These are phyloP conservation scores for Pisolithus tinctorius DNA, from an alignment of 768 basidiomycete species.

Conservation along the genomic window DNA sequence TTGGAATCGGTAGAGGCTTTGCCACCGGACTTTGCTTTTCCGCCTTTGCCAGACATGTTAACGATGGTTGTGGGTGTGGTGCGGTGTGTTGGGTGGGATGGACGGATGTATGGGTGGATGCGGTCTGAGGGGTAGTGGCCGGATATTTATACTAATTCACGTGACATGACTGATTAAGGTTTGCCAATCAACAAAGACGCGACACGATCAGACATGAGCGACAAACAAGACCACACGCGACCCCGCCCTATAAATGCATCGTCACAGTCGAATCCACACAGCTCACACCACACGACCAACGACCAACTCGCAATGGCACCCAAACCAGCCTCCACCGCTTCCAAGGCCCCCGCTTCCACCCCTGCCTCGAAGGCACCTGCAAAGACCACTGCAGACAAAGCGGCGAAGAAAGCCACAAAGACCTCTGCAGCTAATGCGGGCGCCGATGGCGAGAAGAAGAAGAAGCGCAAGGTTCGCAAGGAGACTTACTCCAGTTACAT, in stretches of 20 bases:
- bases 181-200: constrained; percentile 32
- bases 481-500: constrained; percentile 95
- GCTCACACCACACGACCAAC: constrained; percentile 3
- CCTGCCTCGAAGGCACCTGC: constrained; percentile 37
- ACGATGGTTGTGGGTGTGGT: constrained; percentile 1
- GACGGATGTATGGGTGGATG: constrained; percentile 12
- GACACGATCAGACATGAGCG: constrained; percentile 22
- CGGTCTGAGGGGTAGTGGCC: neutral
- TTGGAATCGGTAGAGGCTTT: constrained; percentile 41
- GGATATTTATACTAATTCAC: constrained; percentile 24
- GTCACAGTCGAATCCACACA: constrained; percentile 2
- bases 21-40: constrained; percentile 66
- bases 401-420: constrained; percentile 53
- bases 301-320: constrained; percentile 43
- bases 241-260: constrained; percentile 15
- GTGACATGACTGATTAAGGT: constrained; percentile 25
- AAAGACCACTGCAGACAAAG: constrained; percentile 33
- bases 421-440: constrained; percentile 44
- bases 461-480: constrained; percentile 81
- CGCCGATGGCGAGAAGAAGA: constrained; percentile 77
- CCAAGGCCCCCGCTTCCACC: constrained; percentile 50
- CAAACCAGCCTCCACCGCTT: constrained; percentile 79
- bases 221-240: constrained; percentile 36
- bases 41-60: constrained; percentile 35
- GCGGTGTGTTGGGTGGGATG: neutral